Conservation (phyloP, 2,329 filamentous ascomycete species). For the Drechslerella dactyloides region DNA sequence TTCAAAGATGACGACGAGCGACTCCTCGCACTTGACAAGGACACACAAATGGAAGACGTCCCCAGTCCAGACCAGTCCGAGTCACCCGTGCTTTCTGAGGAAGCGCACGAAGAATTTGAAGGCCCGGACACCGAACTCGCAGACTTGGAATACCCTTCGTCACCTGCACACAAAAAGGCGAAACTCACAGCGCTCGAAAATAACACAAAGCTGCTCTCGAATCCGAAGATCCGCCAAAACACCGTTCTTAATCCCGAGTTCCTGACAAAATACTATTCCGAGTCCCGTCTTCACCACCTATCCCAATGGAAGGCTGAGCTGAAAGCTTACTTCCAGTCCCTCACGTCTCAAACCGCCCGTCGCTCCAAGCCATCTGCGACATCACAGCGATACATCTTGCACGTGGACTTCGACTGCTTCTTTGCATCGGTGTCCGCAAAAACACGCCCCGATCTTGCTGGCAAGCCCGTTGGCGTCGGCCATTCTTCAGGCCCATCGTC, state of each 20-base stretch:
- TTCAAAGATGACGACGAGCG: slow-evolving; percentile 45
- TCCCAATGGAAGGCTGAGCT: slow-evolving; percentile 80
- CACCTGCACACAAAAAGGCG: slow-evolving; percentile 56
- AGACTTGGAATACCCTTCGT: slow-evolving; percentile 17
- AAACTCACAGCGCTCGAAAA: slow-evolving; percentile 86
- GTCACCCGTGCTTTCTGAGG: slow-evolving; percentile 8
- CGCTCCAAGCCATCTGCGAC: slow-evolving; percentile 55
- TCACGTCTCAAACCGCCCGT: slow-evolving; percentile 65
- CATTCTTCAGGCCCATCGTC: slow-evolving; percentile 79
- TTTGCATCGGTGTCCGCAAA: slow-evolving; percentile 92
- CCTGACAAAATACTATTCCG: slow-evolving; percentile 89
- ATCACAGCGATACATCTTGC: slow-evolving; percentile 83
- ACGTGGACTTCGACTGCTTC: slow-evolving; percentile 98
- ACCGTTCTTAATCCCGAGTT: slow-evolving; percentile 94
- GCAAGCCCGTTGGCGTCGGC: slow-evolving; percentile 85
- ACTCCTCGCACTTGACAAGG: slow-evolving; percentile 19
- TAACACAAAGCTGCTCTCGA: slow-evolving; percentile 81
- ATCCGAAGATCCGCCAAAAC: slow-evolving; percentile 84
- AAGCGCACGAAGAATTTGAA: slow-evolving; percentile 2
- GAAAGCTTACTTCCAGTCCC: slow-evolving; percentile 82
- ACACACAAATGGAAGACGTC: slow-evolving; percentile 31
- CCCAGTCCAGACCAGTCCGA: background rate
- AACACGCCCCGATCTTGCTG: slow-evolving; percentile 73
- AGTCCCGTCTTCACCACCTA: slow-evolving; percentile 91
- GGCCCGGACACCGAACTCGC: slow-evolving; percentile 15